Percentiles rank a stretch among this genome's conserved stretches.
Conservation (phyloP, 1,139 yeast genomes). For the Debaryomyces robertsiae region DNA sequence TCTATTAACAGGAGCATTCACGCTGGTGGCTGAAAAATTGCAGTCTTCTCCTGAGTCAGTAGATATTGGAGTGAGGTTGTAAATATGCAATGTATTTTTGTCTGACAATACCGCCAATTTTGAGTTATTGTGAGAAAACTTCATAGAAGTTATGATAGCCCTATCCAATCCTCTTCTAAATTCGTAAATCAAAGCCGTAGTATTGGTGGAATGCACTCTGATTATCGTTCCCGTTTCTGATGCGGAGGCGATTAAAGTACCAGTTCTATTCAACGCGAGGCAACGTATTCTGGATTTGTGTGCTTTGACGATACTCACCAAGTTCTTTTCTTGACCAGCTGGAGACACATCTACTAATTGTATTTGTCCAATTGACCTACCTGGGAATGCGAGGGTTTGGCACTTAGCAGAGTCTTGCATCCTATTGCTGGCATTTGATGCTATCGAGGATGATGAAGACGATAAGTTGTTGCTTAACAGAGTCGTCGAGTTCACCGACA, state of each 20-base stretch:
- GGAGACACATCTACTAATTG: conserved; percentile 73
- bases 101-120: conserved; percentile 85
- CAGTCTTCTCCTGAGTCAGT: background rate
- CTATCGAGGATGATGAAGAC: conserved; percentile 20
- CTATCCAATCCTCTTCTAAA: conserved; percentile 87
- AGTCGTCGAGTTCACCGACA: conserved; percentile 40
- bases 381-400: conserved; percentile 73
- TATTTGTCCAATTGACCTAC: conserved; percentile 69
- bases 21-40: conserved; percentile 4
- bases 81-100: conserved; percentile 86
- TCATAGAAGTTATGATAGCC: conserved; percentile 80
- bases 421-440: conserved; percentile 17
- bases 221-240: conserved; percentile 86
- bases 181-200: conserved; percentile 74
- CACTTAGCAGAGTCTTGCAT: conserved; percentile 25
- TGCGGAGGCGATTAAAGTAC: conserved; percentile 83
- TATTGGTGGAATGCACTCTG: conserved; percentile 72
- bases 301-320: conserved; percentile 77
- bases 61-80: conserved; percentile 42
- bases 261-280: conserved; percentile 68
- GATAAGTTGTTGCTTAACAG: conserved; percentile 13
- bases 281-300: conserved; percentile 74
- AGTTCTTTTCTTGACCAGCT: conserved; percentile 59
- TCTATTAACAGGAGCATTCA: conserved; percentile 42
- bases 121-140: conserved; percentile 74